A percentile compares a stretch with the other conserved stretches of the same genome.
Evolutionary conservation across 1,139 yeast species (phyloP).

Genomic region (Magnusiomyces paraingens): DNA sequence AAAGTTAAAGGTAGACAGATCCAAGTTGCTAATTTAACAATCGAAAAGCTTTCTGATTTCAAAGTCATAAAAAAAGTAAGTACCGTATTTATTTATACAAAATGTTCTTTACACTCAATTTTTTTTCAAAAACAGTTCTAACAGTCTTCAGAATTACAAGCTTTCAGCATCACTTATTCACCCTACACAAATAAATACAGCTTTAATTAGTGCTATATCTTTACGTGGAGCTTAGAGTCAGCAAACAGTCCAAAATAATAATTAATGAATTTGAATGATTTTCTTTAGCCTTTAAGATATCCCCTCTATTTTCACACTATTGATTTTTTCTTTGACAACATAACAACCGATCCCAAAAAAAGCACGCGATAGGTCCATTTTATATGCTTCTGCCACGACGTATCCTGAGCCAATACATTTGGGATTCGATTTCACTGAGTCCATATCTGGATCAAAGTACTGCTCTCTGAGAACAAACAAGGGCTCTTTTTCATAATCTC

Average conservation of each 20-base stretch:
- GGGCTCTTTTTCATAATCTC: conserved; percentile 64
- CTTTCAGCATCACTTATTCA: neutral
- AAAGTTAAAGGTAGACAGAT: neutral
- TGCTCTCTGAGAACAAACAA: conserved; percentile 41
- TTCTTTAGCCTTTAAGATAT: no score
- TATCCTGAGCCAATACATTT: conserved; percentile 85
- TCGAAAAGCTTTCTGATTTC: neutral
- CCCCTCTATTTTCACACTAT: no score
- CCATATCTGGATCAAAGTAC: conserved; percentile 56
- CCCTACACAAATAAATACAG: neutral
- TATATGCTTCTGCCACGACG: conserved; percentile 60
- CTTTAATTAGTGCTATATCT: conserved; percentile 1
- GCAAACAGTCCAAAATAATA: neutral
- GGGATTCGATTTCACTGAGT: conserved; percentile 53
- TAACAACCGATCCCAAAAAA: conserved; percentile 84
- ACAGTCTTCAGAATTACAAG: conserved; percentile 1
- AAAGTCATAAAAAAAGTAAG: conserved; percentile 1
- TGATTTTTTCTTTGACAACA: conserved; percentile 55
- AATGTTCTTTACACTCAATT: neutral
- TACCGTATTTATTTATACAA: neutral
- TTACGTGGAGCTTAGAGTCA: conserved; percentile 1
- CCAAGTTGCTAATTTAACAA: neutral
- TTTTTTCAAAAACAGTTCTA: neutral
- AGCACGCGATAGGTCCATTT: conserved; percentile 78
- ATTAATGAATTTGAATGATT: no score